These are phyloP conservation scores for Geotrichum reessii DNA, from an alignment of 1,139 yeast genomes.

Conservation along the genomic window DNA sequence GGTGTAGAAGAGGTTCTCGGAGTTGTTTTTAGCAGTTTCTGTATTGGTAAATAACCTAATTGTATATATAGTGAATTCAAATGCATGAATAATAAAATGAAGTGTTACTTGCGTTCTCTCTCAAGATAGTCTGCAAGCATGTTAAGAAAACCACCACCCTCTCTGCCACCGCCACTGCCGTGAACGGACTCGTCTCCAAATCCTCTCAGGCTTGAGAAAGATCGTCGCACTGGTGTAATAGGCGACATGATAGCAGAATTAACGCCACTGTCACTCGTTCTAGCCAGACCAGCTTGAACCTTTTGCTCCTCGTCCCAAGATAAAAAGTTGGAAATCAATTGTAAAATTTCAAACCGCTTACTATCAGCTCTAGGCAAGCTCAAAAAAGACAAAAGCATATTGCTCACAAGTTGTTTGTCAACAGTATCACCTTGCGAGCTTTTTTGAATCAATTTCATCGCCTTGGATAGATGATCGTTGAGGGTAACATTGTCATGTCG, in stretches of 20 bases:
- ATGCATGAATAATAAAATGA: background rate
- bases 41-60: slow-evolving; percentile 70
- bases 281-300: slow-evolving; percentile 72
- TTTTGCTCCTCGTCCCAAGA: slow-evolving; percentile 85
- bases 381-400: slow-evolving; percentile 75
- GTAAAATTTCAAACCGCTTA: slow-evolving; percentile 86
- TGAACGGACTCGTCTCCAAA: slow-evolving; percentile 20
- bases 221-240: slow-evolving; percentile 19
- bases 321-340: slow-evolving; percentile 71
- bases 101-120: slow-evolving; percentile 42
- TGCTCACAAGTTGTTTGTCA: slow-evolving; percentile 82
- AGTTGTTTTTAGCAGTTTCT: slow-evolving; percentile 83
- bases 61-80: background rate
- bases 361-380: slow-evolving; percentile 89
- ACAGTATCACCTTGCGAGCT: slow-evolving; percentile 67
- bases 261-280: slow-evolving; percentile 25
- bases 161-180: slow-evolving; percentile 26
- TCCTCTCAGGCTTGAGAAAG: slow-evolving; percentile 1
- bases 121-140: slow-evolving; percentile 87
- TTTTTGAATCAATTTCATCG: slow-evolving; percentile 72
- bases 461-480: slow-evolving; percentile 90
- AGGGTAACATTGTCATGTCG: slow-evolving; percentile 90
- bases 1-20: slow-evolving; percentile 90
- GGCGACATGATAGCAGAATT: background rate
- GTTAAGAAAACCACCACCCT: slow-evolving; percentile 62